phyloP scores from a whole-genome alignment of 805 yeast genomes.

The Torulaspora microellipsoides region DNA sequence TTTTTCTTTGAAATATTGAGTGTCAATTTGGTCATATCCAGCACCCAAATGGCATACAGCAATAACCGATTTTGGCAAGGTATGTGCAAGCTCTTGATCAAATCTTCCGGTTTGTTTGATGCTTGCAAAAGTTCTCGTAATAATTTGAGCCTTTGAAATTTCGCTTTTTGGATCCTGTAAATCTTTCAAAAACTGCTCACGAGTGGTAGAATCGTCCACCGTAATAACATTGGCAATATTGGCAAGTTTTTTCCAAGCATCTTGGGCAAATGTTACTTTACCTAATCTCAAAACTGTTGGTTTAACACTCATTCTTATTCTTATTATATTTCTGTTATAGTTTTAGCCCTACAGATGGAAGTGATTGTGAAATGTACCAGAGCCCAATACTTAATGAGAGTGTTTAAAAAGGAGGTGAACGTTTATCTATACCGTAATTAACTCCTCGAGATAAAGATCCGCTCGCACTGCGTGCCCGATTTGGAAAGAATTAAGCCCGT shows the following conservation, averaged over 20 bases:
- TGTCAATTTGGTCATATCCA: conserved; percentile 70
- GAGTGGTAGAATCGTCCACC: conserved; percentile 37
- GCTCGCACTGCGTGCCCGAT: too few species aligned
- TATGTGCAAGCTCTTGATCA: conserved; percentile 54
- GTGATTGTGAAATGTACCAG: too few species aligned
- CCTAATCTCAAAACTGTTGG: conserved; percentile 68
- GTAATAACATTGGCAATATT: conserved; percentile 46
- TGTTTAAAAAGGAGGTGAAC: too few species aligned
- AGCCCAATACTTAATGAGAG: too few species aligned
- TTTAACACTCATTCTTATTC: conserved; percentile 27
- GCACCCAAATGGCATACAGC: conserved; percentile 65
- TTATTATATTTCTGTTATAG: neutral
- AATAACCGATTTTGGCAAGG: conserved; percentile 51
- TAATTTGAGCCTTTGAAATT: conserved; percentile 33
- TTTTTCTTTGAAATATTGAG: conserved; percentile 45
- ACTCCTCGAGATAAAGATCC: too few species aligned
- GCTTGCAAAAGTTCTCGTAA: conserved; percentile 52
- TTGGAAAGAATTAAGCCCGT: too few species aligned
- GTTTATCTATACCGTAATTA: too few species aligned
- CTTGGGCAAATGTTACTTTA: conserved; percentile 51
- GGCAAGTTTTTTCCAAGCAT: conserved; percentile 58
- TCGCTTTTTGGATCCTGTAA: conserved; percentile 32
- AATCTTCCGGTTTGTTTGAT: conserved; percentile 54
- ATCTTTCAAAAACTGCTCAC: conserved; percentile 33
- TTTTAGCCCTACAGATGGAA: too few species aligned